Evolutionary conservation across 208 protist genomes (phyloP).

Genomic region (Acanthamoeba healyi): DNA sequence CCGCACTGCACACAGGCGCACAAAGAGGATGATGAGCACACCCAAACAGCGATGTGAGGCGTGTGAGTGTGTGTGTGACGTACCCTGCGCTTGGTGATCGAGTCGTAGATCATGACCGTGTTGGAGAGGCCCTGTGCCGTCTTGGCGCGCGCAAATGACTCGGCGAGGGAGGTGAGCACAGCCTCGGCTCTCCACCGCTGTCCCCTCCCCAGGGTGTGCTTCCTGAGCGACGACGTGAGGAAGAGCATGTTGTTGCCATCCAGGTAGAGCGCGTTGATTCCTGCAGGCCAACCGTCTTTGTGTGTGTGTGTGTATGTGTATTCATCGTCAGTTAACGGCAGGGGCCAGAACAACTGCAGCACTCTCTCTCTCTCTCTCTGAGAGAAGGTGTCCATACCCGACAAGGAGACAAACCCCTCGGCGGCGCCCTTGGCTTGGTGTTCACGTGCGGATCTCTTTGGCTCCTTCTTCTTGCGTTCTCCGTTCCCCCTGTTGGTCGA

Average conservation of each 20-base stretch:
- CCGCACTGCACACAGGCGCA: not conserved
- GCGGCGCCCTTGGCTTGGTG: not conserved
- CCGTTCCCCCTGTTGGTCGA: too few relatives aligned
- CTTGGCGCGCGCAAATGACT: slow-evolving; percentile 18
- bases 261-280: not conserved
- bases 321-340: too few relatives aligned
- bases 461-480: too few relatives aligned
- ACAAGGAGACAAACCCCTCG: not conserved
- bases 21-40: not conserved
- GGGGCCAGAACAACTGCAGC: too few relatives aligned
- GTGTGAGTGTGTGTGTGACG: too few relatives aligned
- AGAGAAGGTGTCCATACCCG: not conserved
- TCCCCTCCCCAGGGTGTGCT: slow-evolving; percentile 7
- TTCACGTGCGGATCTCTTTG: too few relatives aligned
- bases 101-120: not conserved
- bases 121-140: not conserved
- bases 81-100: not conserved
- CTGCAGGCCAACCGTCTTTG: not conserved
- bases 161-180: not conserved
- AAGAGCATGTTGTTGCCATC: slow-evolving; percentile 69
- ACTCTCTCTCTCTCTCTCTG: not conserved
- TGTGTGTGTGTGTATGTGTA: not conserved
- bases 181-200: slow-evolving; percentile 6
- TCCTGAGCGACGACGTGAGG: slow-evolving; percentile 26
- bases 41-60: too few relatives aligned